Evolutionary conservation across 257 asterid genomes (phyloP).

Genomic region (Forsythia viridissima): DNA sequence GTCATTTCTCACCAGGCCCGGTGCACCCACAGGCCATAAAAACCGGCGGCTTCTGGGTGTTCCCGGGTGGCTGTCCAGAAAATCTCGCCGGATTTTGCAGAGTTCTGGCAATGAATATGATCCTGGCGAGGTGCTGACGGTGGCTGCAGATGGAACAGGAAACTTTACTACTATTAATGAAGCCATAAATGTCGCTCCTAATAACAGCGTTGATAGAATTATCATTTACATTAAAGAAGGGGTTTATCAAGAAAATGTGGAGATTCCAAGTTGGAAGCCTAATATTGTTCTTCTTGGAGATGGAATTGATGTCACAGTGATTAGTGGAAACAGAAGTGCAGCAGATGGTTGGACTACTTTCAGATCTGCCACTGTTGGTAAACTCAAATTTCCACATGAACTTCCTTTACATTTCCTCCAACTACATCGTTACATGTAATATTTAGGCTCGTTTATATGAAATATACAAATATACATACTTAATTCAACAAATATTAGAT

Average conservation of each 20-base stretch:
- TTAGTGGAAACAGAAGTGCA: conserved; percentile 59
- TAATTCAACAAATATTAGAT: background rate
- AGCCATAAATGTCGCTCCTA: conserved; percentile 67
- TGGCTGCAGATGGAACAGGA: conserved; percentile 78
- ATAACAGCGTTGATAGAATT: conserved; percentile 55
- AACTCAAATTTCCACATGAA: background rate
- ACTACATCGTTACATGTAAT: background rate
- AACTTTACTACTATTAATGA: conserved; percentile 56
- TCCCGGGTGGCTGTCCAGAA: conserved; percentile 62
- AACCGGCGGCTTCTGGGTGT: conserved; percentile 55
- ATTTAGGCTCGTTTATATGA: background rate
- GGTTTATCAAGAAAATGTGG: conserved; percentile 73
- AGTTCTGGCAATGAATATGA: conserved; percentile 45
- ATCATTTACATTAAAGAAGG: conserved; percentile 62
- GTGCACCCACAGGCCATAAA: conserved; percentile 17
- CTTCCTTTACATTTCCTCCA: background rate
- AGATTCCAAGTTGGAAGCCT: conserved; percentile 71
- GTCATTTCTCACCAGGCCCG: conserved; percentile 45
- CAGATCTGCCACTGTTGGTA: conserved; percentile 94
- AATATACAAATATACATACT: background rate
- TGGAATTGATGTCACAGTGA: conserved; percentile 63
- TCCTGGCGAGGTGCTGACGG: conserved; percentile 46
- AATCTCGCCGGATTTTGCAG: conserved; percentile 48
- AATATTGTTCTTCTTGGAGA: conserved; percentile 86
- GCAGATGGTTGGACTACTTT: conserved; percentile 91